phyloP scores from a whole-genome alignment of 2,329 filamentous ascomycete genomes.

The Trematosphaeria pertusa region DNA sequence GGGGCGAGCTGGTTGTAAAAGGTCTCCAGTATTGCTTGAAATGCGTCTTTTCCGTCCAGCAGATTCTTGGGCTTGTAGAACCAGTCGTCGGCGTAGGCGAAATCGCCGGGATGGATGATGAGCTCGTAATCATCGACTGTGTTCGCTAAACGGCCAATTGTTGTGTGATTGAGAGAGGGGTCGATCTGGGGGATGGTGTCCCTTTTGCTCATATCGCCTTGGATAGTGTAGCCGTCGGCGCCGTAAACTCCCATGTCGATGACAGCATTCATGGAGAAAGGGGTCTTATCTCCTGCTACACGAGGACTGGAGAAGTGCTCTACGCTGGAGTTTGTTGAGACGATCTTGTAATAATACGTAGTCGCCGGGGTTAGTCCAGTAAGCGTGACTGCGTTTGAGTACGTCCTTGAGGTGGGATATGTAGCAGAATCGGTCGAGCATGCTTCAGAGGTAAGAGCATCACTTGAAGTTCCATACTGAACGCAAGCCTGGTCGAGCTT shows the following conservation, averaged over 20 bases:
- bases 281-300: slow-evolving; percentile 60
- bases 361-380: slow-evolving; percentile 58
- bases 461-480: slow-evolving; percentile 56
- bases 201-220: slow-evolving; percentile 46
- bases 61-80: slow-evolving; percentile 55
- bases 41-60: slow-evolving; percentile 59
- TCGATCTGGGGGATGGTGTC: slow-evolving; percentile 58
- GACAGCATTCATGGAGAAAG: slow-evolving; percentile 61
- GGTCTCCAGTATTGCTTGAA: slow-evolving; percentile 63
- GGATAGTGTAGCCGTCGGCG: slow-evolving; percentile 59
- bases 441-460: slow-evolving; percentile 46
- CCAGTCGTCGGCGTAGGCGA: slow-evolving; percentile 68
- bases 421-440: slow-evolving; percentile 59
- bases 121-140: slow-evolving; percentile 64
- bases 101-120: slow-evolving; percentile 61
- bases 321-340: slow-evolving; percentile 62
- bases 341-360: slow-evolving; percentile 67
- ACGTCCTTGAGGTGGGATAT: slow-evolving; percentile 63
- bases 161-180: slow-evolving; percentile 60
- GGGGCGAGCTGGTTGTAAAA: slow-evolving; percentile 65
- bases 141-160: slow-evolving; percentile 61
- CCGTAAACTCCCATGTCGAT: slow-evolving; percentile 65
- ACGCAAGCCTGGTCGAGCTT: slow-evolving; percentile 58
- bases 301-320: slow-evolving; percentile 63
- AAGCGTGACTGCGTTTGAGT: slow-evolving; percentile 58